Evolutionary conservation across 1,139 yeast species (phyloP), one percentile per base, ranked within the genome.

Genomic region (Suzukiozyma palmioleophila): DNA sequence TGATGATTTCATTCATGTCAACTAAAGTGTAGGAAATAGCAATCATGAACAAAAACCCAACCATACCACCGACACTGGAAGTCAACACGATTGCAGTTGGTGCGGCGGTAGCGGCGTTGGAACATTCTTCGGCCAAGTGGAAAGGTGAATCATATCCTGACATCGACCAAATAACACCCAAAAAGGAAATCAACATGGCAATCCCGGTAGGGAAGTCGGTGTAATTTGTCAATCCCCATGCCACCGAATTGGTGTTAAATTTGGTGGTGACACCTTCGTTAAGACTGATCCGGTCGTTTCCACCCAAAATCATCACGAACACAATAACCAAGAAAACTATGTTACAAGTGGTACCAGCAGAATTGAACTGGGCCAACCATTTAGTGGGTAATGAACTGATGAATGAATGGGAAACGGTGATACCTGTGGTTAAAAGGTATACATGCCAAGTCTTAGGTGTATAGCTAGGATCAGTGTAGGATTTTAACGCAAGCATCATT

Each of bases 131-230:
- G 13, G 86, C 73, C 40, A 83, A 62, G 52, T 83, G 89, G 66
- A 81, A 82, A 0, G 89, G 85, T 15, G 85, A 76, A 55, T 83
- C 90, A 52, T 79, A 82, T 15, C 89, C 89, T 35, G 84, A 75
- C 84, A 82, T 81, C 27, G 84, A 78, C 89, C 89, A 83, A 52
- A 81, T 78, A 38, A 76, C 81, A 22, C 87, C 82, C 52, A 80
- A 62, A 56, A 81, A 81, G 14, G 79, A 67, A 73, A 78, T 69
- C 43, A 81, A 61, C 54, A 80, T 66, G 22, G 84, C 73, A 36
- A 81, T 66, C 37, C 89, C 89, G 40, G 68, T 65, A 3, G 87
- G 84, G 73, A 79, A 83, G 14, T 80, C 87, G 8, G 87, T 79
- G 47, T 72, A 77, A 59, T 82, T 82, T 34, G 70, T 62, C 36